These are phyloP conservation scores for Kodamaea restingae DNA, from an alignment of 805 yeast species.

Conservation along the genomic window DNA sequence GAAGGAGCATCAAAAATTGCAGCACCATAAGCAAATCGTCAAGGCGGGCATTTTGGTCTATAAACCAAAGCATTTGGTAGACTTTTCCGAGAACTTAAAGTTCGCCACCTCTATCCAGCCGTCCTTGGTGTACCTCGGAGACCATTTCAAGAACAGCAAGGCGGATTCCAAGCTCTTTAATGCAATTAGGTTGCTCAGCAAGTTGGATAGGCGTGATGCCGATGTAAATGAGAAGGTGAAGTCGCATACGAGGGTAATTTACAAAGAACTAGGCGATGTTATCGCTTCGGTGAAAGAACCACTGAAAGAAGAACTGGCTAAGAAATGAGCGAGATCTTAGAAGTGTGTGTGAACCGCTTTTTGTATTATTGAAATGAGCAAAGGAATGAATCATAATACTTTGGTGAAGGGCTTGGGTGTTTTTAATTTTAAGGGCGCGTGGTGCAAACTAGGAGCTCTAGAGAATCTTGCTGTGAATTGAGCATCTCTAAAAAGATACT, in stretches of 20 bases:
- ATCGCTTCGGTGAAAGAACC: too few species aligned
- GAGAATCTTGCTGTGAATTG: too few species aligned
- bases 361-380: too few species aligned
- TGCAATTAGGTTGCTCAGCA: conserved; percentile 3
- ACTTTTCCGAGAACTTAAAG: conserved; percentile 15
- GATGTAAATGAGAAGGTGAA: conserved; percentile 7
- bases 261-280: not conserved
- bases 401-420: too few species aligned
- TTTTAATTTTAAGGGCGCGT: too few species aligned
- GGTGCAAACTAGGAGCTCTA: too few species aligned
- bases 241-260: not conserved
- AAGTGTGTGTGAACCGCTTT: too few species aligned
- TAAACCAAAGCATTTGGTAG: conserved; percentile 21
- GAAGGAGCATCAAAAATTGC: conserved; percentile 12
- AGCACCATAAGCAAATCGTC: conserved; percentile 24
- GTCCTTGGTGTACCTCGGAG: conserved; percentile 22
- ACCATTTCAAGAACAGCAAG: conserved; percentile 2
- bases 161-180: conserved; percentile 5
- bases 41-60: conserved; percentile 28
- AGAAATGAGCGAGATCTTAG: too few species aligned
- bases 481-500: too few species aligned
- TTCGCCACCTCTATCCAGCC: conserved; percentile 16
- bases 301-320: too few species aligned
- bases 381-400: too few species aligned
- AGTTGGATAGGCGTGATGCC: conserved; percentile 4